Base-by-base conservation (phyloP, 164 flowering plant species). In the Dillenia turbinata region DNA sequence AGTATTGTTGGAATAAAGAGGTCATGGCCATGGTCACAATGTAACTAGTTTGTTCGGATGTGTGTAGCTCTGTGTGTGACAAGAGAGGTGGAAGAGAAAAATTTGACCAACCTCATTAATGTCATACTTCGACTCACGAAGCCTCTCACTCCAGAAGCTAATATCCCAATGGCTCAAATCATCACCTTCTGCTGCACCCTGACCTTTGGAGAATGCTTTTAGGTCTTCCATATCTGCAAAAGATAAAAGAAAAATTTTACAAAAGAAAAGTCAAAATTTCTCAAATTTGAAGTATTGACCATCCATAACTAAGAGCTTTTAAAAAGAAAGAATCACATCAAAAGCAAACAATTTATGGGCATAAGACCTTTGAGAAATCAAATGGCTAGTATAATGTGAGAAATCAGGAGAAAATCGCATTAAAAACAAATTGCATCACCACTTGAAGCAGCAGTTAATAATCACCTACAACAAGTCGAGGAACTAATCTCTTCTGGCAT, bases 91-190 rank as follows among this genome's bases (percentile, higher is more conserved):
- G 61, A 62, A 15, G 64, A 66, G 59, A 71, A 15, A 53, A 53
- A 13, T 14, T 7, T 16, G 47, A 9, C 59, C 13, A 53, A 91
- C 99, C 96, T 91, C 96, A 64, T 89, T 94, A 68, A 94, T 89
- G 68, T 89, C 90, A 78, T 83, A 94, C 67, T 89, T 94, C 45
- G 96, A 83, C 63, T 94, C 99, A 46, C 99, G 95, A 62, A 94
- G 92, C 77, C 97, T 89, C 81, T 94, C 99, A 77, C 96, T 86
- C 99, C 99, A 91, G 68, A 89, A 94, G 74, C 16, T 80, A 53
- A 79, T 72, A 70, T 94, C 97, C 99, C 99, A 94, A 50, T 87
- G 95, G 47, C 50, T 78, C 74, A 94, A 77, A 70, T 85, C 79
- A 75, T 83, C 67, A 69, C 88, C 93, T 87, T 91, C 99, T 47